Evolutionary conservation across 2,329 filamentous ascomycete genomes (phyloP).

Genomic region (Aspergillus alliaceus): DNA sequence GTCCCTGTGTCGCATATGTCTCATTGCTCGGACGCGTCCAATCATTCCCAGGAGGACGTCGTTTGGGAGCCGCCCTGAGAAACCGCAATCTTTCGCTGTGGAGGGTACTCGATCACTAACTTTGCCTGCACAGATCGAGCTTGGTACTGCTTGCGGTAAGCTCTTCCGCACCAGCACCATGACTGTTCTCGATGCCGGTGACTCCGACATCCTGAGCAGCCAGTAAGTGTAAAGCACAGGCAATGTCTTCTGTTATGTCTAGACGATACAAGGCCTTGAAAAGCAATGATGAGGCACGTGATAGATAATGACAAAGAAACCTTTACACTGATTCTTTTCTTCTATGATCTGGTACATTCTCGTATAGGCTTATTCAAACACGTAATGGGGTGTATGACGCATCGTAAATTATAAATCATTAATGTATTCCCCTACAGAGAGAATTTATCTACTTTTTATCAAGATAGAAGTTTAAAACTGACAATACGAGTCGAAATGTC

Average conservation of each 20-base stretch:
- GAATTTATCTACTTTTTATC: too few relatives aligned
- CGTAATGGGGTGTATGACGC: background rate
- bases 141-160: conserved; percentile 98
- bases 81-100: conserved; percentile 63
- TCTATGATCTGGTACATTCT: background rate
- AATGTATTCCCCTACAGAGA: too few relatives aligned
- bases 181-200: conserved; percentile 94
- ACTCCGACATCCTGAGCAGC: conserved; percentile 87
- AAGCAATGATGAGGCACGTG: conserved; percentile 9
- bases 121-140: conserved; percentile 72
- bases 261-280: conserved; percentile 13
- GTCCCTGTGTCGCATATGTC: conserved; percentile 7
- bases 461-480: too few relatives aligned
- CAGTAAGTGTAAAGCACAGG: conserved; percentile 23
- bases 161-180: conserved; percentile 98
- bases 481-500: background rate
- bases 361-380: too few relatives aligned
- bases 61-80: conserved; percentile 71
- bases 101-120: conserved; percentile 54
- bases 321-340: conserved; percentile 10
- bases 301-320: conserved; percentile 27
- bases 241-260: conserved; percentile 22
- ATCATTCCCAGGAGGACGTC: background rate
- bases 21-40: background rate
- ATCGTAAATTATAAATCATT: background rate